Base-by-base conservation (phyloP, 2,329 filamentous ascomycete genomes). In the Colletotrichum sojae region DNA sequence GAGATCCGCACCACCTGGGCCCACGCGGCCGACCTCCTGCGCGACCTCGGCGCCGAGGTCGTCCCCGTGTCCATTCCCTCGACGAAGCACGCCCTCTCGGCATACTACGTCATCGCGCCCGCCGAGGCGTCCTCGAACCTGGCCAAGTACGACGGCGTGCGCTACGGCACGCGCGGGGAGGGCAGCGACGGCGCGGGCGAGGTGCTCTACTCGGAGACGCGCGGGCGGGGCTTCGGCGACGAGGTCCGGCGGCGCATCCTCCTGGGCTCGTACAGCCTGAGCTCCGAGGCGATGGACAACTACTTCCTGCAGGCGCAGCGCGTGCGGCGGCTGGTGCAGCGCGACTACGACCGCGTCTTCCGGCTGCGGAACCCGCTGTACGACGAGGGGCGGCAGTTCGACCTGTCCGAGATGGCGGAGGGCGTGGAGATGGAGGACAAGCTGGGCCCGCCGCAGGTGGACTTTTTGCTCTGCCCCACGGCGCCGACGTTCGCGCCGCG, bases 111-210 rank as follows among this genome's bases (percentile, higher is more conserved):
- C 65, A 90, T 99, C 64, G 97, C 96, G 0, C 94, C 96, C 0
- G 95, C 96, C 16, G 96, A 99, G 81, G 96, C 96, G 4, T 94
- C 94, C 1, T 98, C 95, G 16, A 99, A 99, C 75, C 88, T 99
- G 2, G 94, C 96, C 66, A 98, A 97, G 78, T 99, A 98, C 79
- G 97, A 99, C 75, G 96, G 96, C 20, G 90, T 98, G n/a, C 92
- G 96, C 12, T 99, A 97, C 80, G 96, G 96, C 1, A 85, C 84
- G 20, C 86, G 90, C 36, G 82, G 82, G 5, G 76, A 79, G 2
- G 78, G 81, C 10, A 86, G 84, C 54, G 85, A 90, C 68, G 89
- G 86, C 6, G 84, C 83, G 12, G 85, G 86, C 9, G 85, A 88
- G n/a, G 87, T 90, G 0, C 84, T 97, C 2, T 98, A 96, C 78